Percentiles rank a stretch among this genome's conserved stretches.
phyloP scores from a whole-genome alignment of 257 asterid species.

The Solanum neorickii region DNA sequence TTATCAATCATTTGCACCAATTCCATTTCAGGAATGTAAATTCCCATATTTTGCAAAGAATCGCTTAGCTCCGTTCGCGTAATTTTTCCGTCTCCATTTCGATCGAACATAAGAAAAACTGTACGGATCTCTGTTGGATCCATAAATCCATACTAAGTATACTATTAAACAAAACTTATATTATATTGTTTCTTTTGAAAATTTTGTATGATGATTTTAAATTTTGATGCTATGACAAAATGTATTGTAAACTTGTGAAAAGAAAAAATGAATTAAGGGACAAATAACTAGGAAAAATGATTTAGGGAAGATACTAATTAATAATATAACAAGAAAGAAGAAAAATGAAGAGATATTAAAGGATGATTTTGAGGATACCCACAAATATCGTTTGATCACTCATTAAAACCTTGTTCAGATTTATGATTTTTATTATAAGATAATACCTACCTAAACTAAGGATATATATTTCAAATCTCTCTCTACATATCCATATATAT shows the following conservation, averaged over 20 bases:
- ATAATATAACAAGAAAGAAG: too few relatives aligned
- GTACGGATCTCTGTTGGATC: slow-evolving; percentile 24
- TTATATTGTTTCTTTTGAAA: not conserved
- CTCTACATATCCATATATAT: too few relatives aligned
- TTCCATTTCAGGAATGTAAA: slow-evolving; percentile 29
- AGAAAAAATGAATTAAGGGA: not conserved
- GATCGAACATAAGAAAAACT: slow-evolving; percentile 33
- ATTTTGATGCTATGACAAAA: not conserved
- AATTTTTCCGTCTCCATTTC: slow-evolving; percentile 28
- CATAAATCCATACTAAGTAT: not conserved
- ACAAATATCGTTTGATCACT: not conserved
- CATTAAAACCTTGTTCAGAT: not conserved
- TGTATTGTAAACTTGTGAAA: not conserved
- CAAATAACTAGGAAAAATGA: not conserved
- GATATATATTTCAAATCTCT: not conserved
- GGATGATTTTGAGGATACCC: slow-evolving; percentile 6
- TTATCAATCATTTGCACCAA: slow-evolving; percentile 23
- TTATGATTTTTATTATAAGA: not conserved
- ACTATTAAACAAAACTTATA: not conserved
- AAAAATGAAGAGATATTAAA: not conserved
- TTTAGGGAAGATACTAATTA: not conserved
- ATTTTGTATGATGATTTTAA: not conserved
- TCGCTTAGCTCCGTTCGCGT: slow-evolving; percentile 19
- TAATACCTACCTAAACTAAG: not conserved
- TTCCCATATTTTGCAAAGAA: slow-evolving; percentile 22